phyloP scores from a whole-genome alignment of 2,329 filamentous ascomycete species.

The Venturia nashicola region DNA sequence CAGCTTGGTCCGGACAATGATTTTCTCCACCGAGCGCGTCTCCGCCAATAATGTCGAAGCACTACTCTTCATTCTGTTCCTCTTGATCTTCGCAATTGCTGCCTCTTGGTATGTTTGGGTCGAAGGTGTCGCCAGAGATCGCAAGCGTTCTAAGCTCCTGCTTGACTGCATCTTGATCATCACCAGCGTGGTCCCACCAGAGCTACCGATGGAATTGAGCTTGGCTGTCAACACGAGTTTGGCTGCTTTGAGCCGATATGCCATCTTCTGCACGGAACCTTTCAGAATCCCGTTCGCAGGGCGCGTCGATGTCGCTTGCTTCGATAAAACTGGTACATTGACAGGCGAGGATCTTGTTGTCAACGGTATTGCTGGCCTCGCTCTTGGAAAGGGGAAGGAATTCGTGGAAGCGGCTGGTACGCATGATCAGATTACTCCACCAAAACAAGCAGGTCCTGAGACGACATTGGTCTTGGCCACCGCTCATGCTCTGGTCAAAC shows the following conservation, averaged over 20 bases:
- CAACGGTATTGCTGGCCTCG: slow-evolving; percentile 86
- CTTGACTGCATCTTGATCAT: slow-evolving; percentile 96
- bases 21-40: slow-evolving; percentile 96
- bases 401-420: slow-evolving; percentile 67
- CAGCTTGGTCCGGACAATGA: slow-evolving; percentile 96
- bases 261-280: slow-evolving; percentile 97
- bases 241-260: slow-evolving; percentile 84
- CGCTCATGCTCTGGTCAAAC: slow-evolving; percentile 86
- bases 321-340: slow-evolving; percentile 95
- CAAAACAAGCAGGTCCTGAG: slow-evolving; percentile 59
- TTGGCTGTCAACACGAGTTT: slow-evolving; percentile 96
- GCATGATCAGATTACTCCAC: slow-evolving; percentile 63
- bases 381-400: slow-evolving; percentile 55
- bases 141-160: slow-evolving; percentile 93
- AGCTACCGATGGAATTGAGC: slow-evolving; percentile 95
- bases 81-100: slow-evolving; percentile 89
- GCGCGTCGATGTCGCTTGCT: slow-evolving; percentile 90
- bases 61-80: slow-evolving; percentile 92
- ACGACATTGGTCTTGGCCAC: slow-evolving; percentile 90
- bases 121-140: slow-evolving; percentile 85
- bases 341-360: slow-evolving; percentile 96
- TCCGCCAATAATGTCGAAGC: slow-evolving; percentile 98
- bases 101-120: slow-evolving; percentile 99
- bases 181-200: slow-evolving; percentile 95
- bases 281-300: slow-evolving; percentile 97